These are phyloP conservation scores for Aurinia saxatilis DNA, from an alignment of 345 rosid genomes.

Conservation along the genomic window DNA sequence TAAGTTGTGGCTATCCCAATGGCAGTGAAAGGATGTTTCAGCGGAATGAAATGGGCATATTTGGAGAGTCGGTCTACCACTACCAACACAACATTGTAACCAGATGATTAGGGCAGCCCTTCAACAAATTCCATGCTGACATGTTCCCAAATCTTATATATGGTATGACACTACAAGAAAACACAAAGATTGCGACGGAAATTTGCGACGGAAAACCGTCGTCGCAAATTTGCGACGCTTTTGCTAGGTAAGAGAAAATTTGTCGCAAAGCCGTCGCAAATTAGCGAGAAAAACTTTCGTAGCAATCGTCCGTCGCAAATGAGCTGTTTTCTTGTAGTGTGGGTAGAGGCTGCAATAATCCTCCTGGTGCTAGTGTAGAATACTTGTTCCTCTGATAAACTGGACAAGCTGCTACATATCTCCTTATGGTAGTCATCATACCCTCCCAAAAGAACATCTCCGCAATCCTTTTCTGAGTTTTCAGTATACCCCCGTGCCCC, in stretches of 20 bases:
- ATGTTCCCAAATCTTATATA: background rate
- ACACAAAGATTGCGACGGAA: too few species aligned
- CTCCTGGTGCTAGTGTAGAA: too few species aligned
- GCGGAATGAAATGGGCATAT: background rate
- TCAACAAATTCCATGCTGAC: background rate
- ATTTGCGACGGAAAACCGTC: too few species aligned
- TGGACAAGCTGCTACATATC: background rate
- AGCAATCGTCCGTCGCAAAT: background rate
- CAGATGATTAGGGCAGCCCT: background rate
- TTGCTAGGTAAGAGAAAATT: too few species aligned
- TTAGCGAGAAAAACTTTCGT: background rate
- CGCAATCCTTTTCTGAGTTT: too few species aligned
- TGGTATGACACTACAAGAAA: background rate
- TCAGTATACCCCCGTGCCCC: background rate
- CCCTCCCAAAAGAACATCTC: background rate
- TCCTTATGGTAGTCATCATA: background rate
- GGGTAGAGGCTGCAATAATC: too few species aligned
- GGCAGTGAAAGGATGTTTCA: background rate
- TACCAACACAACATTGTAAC: background rate
- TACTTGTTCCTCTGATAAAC: background rate
- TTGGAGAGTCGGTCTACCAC: constrained; percentile 4
- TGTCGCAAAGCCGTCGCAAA: too few species aligned
- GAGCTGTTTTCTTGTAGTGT: too few species aligned
- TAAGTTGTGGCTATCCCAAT: background rate
- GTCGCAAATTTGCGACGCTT: too few species aligned